Conservation (phyloP, 176 grass and related monocot genomes). For the Rhipidocladum racemiflorum region DNA sequence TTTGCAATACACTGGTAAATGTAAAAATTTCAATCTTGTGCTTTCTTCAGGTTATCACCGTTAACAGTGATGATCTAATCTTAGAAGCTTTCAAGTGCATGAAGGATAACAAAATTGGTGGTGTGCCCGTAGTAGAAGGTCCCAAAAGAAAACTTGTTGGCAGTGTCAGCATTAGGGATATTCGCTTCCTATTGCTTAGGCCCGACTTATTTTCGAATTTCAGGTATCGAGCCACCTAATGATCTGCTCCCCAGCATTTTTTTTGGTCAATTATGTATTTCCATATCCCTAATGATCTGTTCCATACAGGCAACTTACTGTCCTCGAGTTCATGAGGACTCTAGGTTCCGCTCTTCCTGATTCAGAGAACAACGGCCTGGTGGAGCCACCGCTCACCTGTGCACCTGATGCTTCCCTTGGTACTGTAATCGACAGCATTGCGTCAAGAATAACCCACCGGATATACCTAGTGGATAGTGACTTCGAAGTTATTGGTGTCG, state of each 20-base stretch:
- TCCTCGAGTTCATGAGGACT: slow-evolving; percentile 75
- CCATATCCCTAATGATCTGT: background rate
- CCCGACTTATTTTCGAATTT: slow-evolving; percentile 76
- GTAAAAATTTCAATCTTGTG: slow-evolving; percentile 15
- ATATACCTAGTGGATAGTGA: slow-evolving; percentile 72
- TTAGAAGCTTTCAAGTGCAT: slow-evolving; percentile 87
- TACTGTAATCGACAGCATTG: slow-evolving; percentile 73
- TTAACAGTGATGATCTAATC: slow-evolving; percentile 74
- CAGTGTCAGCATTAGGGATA: slow-evolving; percentile 71
- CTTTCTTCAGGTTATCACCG: slow-evolving; percentile 68
- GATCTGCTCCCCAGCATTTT: background rate
- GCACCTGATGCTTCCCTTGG: slow-evolving; percentile 55
- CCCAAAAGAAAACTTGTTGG: slow-evolving; percentile 70
- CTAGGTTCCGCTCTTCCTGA: slow-evolving; percentile 60
- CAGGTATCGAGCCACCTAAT: slow-evolving; percentile 44
- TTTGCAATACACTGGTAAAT: background rate
- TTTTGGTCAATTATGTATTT: background rate
- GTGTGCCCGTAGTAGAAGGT: slow-evolving; percentile 74
- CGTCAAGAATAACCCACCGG: slow-evolving; percentile 76
- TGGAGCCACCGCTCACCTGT: slow-evolving; percentile 56
- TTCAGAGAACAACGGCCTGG: slow-evolving; percentile 34
- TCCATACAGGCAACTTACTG: slow-evolving; percentile 52
- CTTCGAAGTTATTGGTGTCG: slow-evolving; percentile 54
- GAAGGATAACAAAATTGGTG: slow-evolving; percentile 81
- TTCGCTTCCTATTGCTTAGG: slow-evolving; percentile 77